A percentile compares a stretch with the other conserved stretches of the same genome.
Evolutionary conservation across 768 basidiomycete genomes (phyloP).

Genomic region (Myochromella boudieri): DNA sequence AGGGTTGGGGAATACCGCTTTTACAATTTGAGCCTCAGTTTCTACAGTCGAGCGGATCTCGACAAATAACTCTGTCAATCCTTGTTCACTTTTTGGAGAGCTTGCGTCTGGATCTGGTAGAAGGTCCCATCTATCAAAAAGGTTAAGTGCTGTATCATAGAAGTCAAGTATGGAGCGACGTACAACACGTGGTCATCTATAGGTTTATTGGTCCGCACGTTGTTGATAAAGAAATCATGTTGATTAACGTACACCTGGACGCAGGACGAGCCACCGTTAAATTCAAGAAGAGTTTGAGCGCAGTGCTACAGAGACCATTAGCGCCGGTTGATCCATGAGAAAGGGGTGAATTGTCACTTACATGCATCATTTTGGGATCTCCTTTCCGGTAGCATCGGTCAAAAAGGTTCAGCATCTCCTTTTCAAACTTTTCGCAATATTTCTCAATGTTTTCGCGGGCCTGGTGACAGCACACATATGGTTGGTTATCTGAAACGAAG

Average conservation of each 20-base stretch:
- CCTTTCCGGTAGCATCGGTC: constrained; percentile 95
- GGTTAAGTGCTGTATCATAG: neutral
- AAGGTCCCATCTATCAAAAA: constrained; percentile 67
- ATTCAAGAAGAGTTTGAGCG: constrained; percentile 93
- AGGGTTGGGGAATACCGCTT: constrained; percentile 97
- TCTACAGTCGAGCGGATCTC: constrained; percentile 92
- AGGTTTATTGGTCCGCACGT: constrained; percentile 65
- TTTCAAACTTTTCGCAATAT: constrained; percentile 98
- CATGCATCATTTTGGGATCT: constrained; percentile 99
- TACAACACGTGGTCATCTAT: constrained; percentile 59
- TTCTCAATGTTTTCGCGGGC: constrained; percentile 91
- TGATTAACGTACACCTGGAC: constrained; percentile 99
- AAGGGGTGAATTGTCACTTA: constrained; percentile 29
- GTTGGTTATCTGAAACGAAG: neutral
- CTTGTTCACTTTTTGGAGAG: constrained; percentile 78
- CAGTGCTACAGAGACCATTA: constrained; percentile 69
- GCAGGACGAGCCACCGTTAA: constrained; percentile 96
- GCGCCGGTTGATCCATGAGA: neutral
- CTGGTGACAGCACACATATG: constrained; percentile 39
- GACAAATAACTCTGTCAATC: constrained; percentile 73
- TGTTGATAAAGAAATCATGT: constrained; percentile 99
- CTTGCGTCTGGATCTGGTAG: constrained; percentile 78
- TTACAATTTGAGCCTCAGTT: constrained; percentile 96
- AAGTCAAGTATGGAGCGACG: constrained; percentile 18
- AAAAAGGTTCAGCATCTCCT: constrained; percentile 95